Evolutionary conservation across 2,329 filamentous ascomycete species (phyloP).

Genomic region (Dendrostoma leiphaemia): DNA sequence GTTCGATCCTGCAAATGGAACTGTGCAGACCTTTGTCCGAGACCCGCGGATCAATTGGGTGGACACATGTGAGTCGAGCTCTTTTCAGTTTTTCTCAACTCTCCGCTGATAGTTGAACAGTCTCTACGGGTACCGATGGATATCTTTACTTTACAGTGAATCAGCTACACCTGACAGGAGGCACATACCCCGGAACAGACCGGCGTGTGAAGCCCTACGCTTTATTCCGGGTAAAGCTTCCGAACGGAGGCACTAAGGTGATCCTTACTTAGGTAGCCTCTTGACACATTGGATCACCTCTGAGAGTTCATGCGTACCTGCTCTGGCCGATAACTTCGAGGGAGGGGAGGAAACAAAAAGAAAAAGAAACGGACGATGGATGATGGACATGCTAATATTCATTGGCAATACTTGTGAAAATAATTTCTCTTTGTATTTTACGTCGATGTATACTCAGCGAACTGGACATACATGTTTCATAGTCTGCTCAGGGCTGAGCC

Average conservation of each 20-base stretch:
- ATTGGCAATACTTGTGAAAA: too few relatives aligned
- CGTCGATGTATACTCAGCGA: too few relatives aligned
- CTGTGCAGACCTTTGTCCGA: constrained; percentile 39
- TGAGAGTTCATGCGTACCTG: too few relatives aligned
- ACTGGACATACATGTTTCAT: too few relatives aligned
- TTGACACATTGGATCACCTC: too few relatives aligned
- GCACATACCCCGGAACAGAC: constrained; percentile 19
- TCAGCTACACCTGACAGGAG: constrained; percentile 34
- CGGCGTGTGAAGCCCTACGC: constrained; percentile 24
- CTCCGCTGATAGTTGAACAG: constrained; percentile 1
- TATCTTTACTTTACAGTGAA: constrained; percentile 54
- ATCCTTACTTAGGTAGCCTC: not conserved
- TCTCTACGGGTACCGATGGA: constrained; percentile 41
- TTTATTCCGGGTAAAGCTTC: constrained; percentile 25
- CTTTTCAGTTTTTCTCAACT: not conserved
- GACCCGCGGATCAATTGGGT: constrained; percentile 43
- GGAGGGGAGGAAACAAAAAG: too few relatives aligned
- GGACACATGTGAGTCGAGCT: constrained; percentile 36
- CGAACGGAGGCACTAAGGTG: constrained; percentile 24
- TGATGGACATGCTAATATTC: too few relatives aligned
- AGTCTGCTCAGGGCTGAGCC: too few relatives aligned
- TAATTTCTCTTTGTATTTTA: too few relatives aligned
- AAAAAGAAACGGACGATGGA: too few relatives aligned
- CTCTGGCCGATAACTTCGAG: too few relatives aligned
- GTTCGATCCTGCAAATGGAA: constrained; percentile 39